Evolutionary conservation across 1,284 basidiomycete genomes (phyloP), one percentile per base, ranked within the genome.

Genomic region (Cystobasidiaceae sp.): DNA sequence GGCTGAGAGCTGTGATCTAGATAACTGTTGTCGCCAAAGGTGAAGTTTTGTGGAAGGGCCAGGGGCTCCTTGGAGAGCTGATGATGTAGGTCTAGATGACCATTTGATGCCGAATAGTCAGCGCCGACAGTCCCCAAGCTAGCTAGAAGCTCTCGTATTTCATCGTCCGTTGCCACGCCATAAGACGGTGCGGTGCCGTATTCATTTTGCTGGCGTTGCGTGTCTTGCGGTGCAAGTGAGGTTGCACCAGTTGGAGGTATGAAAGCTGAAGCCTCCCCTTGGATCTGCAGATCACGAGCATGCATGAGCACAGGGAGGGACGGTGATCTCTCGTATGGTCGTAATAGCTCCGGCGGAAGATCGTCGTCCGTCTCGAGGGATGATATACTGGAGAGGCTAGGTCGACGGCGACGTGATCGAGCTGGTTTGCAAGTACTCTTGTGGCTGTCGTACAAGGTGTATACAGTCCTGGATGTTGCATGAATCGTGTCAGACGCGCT

Each of bases 361-460:
- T 46, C 55, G 43, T 45, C 41, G 17, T 58, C 41, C 21, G 55
- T 45, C 23, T 58, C 55, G 11, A 45, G 23, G 6, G 50, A 54
- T 17, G 60, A 15, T 4, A 63, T 48, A n/a, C 48, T 63, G 4
- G 60, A 63, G 8, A 63, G 30, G 49, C 60, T 63, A 7, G 46
- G 50, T 45, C 51, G 13, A 8, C 60, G 41, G 5, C 44, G 60
- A 23, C 44, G 48, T 46, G 37, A 34, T 44, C 60, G 49, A 8
- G 44, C 28, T 8, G 60, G 46, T n/a, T 49, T 46, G 30, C 60
- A 63, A 2, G 46, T 54, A 25, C 34, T 32, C 23, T 32, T 54
- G 51, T 63, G 60, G 49, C 13, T 48, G 32, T 63, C 60, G 49
- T 55, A 41, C 6, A 63, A 13, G 1, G 60, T 63, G 37, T 63